Conservation (phyloP, 1,139 yeast species). For the Zygosaccharomyces pseudobailii region DNA sequence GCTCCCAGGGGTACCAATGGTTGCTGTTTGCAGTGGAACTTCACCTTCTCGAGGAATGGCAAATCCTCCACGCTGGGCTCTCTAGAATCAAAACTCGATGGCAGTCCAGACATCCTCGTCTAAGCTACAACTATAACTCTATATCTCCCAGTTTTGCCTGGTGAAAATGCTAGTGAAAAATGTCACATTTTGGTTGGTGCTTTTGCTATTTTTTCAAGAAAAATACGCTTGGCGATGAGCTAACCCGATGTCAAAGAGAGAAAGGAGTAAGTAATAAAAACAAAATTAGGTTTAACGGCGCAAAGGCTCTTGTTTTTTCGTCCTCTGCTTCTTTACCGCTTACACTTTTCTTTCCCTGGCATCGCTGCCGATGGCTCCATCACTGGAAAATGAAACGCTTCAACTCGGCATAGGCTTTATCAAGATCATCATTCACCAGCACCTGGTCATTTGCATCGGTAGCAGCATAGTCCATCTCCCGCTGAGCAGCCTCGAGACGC, state of each 20-base stretch:
- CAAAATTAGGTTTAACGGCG: neutral
- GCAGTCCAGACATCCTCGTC: constrained; percentile 32
- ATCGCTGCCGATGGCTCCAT: neutral
- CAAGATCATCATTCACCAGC: constrained; percentile 87
- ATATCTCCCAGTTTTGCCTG: neutral
- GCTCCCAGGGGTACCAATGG: constrained; percentile 82
- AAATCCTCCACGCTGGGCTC: constrained; percentile 27
- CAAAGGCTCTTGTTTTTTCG: too few species aligned
- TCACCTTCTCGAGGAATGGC: constrained; percentile 35
- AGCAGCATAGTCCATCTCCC: constrained; percentile 82
- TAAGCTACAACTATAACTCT: neutral
- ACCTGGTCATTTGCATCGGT: constrained; percentile 89
- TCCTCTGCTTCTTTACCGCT: too few species aligned
- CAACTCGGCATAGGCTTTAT: constrained; percentile 77
- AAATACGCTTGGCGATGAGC: neutral
- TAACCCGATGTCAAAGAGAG: neutral
- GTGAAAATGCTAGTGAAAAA: neutral
- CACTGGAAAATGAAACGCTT: constrained; percentile 49
- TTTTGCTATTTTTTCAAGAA: neutral
- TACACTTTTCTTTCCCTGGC: too few species aligned
- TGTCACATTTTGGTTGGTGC: neutral
- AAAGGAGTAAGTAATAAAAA: too few species aligned
- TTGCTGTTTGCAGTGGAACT: constrained; percentile 55
- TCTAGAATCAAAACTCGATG: constrained; percentile 36
- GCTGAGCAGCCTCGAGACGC: constrained; percentile 79